These are phyloP conservation scores for Marasmius fiardii DNA, from an alignment of 1,284 basidiomycete genomes.

Conservation along the genomic window DNA sequence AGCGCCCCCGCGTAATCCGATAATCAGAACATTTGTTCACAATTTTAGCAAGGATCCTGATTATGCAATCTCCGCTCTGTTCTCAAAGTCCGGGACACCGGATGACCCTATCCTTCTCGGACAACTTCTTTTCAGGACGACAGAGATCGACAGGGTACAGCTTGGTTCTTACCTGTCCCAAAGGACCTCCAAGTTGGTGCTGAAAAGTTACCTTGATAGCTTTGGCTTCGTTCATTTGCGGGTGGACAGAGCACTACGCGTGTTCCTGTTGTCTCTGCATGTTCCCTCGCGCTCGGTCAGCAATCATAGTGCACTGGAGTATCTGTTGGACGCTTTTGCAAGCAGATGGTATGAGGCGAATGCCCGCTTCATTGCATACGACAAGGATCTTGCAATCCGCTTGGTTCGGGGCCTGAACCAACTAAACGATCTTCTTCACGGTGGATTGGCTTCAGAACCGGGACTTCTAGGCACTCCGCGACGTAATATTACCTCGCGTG, in stretches of 20 bases:
- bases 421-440: constrained; percentile 80
- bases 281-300: constrained; percentile 53
- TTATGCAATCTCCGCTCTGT: constrained; percentile 62
- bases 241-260: constrained; percentile 86
- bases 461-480: constrained; percentile 61
- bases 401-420: constrained; percentile 86
- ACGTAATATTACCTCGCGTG: constrained; percentile 64
- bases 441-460: constrained; percentile 54
- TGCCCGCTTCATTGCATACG: constrained; percentile 69
- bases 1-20: constrained; percentile 46
- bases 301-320: constrained; percentile 50
- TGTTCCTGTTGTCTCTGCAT: constrained; percentile 82
- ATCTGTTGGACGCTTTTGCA: constrained; percentile 83
- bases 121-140: constrained; percentile 79
- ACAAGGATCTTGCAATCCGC: constrained; percentile 73
- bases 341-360: constrained; percentile 91
- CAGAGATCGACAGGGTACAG: constrained; percentile 81
- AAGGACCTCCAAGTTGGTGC: constrained; percentile 66
- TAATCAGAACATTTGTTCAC: constrained; percentile 67
- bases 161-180: constrained; percentile 82
- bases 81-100: constrained; percentile 51
- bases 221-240: constrained; percentile 83
- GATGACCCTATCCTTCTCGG: constrained; percentile 70
- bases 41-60: constrained; percentile 77
- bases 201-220: constrained; percentile 82